Conservation (phyloP, 208 protist genomes). For the Leishmania arabica region DNA sequence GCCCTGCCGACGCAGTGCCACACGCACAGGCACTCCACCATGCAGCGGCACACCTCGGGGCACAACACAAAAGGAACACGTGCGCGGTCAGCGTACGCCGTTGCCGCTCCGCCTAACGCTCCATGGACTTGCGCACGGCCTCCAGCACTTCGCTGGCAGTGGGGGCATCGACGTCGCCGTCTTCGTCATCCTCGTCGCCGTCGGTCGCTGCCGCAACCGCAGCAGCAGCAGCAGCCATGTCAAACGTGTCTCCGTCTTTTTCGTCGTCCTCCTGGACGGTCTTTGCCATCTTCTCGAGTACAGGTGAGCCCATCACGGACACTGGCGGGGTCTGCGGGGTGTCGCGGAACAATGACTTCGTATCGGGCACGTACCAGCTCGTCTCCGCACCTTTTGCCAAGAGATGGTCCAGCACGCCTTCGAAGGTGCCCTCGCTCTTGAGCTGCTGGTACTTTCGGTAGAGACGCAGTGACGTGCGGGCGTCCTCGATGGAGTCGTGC, state of each 20-base stretch:
- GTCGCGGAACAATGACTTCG: slow-evolving; percentile 51
- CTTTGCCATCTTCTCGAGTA: slow-evolving; percentile 38
- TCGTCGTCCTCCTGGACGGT: slow-evolving; percentile 10
- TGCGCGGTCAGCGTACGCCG: neutral
- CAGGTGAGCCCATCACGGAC: slow-evolving; percentile 55
- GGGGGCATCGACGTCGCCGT: slow-evolving; percentile 21
- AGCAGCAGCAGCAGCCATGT: slow-evolving; percentile 4
- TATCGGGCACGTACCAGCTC: slow-evolving; percentile 91
- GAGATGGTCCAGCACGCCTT: slow-evolving; percentile 78
- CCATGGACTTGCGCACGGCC: slow-evolving; percentile 37
- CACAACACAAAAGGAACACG: neutral
- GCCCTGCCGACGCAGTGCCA: neutral
- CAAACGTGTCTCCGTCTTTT: slow-evolving; percentile 13
- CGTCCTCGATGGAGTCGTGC: slow-evolving; percentile 97
- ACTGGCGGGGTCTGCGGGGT: slow-evolving; percentile 41
- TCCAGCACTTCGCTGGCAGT: slow-evolving; percentile 32
- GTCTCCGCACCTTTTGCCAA: slow-evolving; percentile 87
- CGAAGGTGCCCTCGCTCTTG: slow-evolving; percentile 74
- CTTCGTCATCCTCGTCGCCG: slow-evolving; percentile 18
- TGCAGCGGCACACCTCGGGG: neutral
- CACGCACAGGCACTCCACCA: neutral
- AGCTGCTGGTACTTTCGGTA: slow-evolving; percentile 90
- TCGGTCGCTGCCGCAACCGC: slow-evolving; percentile 1
- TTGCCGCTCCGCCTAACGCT: slow-evolving; percentile 19
- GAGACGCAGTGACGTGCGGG: slow-evolving; percentile 91